Evolutionary conservation across 345 rosid genomes (phyloP), one percentile per base, ranked within the genome.

Genomic region (Boechera stricta): DNA sequence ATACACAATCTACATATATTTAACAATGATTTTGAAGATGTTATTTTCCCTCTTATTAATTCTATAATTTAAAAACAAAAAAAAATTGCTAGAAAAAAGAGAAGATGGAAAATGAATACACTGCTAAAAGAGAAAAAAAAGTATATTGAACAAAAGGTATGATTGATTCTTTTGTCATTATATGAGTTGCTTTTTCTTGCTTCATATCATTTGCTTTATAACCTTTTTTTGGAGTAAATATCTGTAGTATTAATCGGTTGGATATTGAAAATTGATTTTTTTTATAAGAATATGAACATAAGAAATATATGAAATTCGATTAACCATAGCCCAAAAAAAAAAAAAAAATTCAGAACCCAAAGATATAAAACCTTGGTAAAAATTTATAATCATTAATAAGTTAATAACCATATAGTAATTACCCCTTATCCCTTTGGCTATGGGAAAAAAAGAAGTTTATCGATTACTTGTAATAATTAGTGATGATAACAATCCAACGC

Each of bases 161-260:
- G 41, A 72, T 72, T 68, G 41, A 72, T 72, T 67, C 49, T 78
- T 67, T 78, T 78, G 78, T 73, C 74, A 67, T 39, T 52, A 59
- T 67, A 33, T 59, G 74, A 15, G 54, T 65, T 32, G 48, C 26
- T 59, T 64, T 71, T 42, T 10, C 28, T 39, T 54, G 29, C 32
- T 55, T 60, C 52, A 12, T 71, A 26, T 39, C 44, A 10, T 64
- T 36, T 32, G 73, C 45, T 41, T 41, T 41, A 41, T 41, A 41
- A 12, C 9, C 5, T 41, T 41, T 2, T 7, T 35, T 35, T 35
- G 6, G 9, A 35, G 38, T 35, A 35, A 35, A 35, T 6, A 28
- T 28, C 29, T 28, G 3, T 31, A 31, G 4, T 31, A 31, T 31
- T 31, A 31, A 31, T 31, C 32, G 32, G 32, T 31, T 28, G 29